phyloP scores from a whole-genome alignment of 805 yeast genomes.

The Yarrowia sp. region DNA sequence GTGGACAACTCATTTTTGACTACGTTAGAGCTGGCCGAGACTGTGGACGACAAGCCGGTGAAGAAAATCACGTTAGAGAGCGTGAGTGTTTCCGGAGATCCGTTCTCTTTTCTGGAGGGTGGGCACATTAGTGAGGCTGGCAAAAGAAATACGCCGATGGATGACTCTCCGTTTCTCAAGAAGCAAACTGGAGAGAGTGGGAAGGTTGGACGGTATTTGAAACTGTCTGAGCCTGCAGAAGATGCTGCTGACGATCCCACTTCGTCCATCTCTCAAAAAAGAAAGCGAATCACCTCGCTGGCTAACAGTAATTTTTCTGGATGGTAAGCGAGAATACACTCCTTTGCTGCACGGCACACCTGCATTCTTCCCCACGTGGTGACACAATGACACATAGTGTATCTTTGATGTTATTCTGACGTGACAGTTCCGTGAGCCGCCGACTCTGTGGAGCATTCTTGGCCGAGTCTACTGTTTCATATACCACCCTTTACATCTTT shows the following conservation, averaged over 20 bases:
- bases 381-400: neutral
- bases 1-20: conserved; percentile 43
- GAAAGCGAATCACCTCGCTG: conserved; percentile 28
- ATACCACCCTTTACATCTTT: too few species aligned
- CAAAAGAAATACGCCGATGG: conserved; percentile 7
- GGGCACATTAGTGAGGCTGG: neutral
- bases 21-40: conserved; percentile 40
- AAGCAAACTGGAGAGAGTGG: conserved; percentile 11
- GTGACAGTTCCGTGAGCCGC: neutral
- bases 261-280: conserved; percentile 21
- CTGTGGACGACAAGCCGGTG: conserved; percentile 42
- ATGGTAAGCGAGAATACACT: conserved; percentile 27
- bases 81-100: conserved; percentile 29
- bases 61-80: conserved; percentile 43
- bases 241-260: neutral
- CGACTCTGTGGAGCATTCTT: too few species aligned
- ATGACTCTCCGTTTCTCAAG: conserved; percentile 32
- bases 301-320: conserved; percentile 31
- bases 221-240: neutral
- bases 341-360: neutral
- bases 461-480: too few species aligned
- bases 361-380: neutral
- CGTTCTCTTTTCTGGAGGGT: conserved; percentile 28
- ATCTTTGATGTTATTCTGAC: neutral
- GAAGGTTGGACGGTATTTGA: conserved; percentile 31